Evolutionary conservation across 768 basidiomycete genomes (phyloP), one percentile per base, ranked within the genome.

Genomic region (Collybia nuda): DNA sequence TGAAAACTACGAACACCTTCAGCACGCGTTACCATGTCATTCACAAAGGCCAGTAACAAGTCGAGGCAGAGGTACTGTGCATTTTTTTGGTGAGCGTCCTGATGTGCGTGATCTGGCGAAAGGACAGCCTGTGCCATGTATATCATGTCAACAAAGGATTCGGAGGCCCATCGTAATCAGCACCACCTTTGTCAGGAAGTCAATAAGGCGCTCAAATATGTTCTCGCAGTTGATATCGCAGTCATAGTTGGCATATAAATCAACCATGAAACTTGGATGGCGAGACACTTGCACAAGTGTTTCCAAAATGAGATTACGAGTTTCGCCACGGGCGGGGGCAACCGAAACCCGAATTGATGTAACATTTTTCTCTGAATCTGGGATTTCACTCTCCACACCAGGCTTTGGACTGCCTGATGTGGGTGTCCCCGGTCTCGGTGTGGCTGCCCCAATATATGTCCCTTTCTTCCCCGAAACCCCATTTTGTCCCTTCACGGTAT

Each of bases 151-250:
- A 50, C 19, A 19, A 19, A 24, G 59, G 22, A 18, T 28, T 19
- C 48, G 29, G 11, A 44, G 19, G 38, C n/a, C 19, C 39, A 19
- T 28, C 52, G 5, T 14, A 21, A 35, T 52, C 35, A 17, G 17
- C n/a, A 40, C 75, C 58, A 93, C 93, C 76, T 90, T 88, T 6
- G 92, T 90, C 56, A 93, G 70, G 66, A 98, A 97, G 21, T 87
- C 90, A 52, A 95, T 73, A 18, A 98, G 70, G 14, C 91, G 78
- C 64, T 98, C 95, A 58, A 95, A 96, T 49, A 98, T 69, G 65
- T 98, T 96, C 72, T 98, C 97, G 66, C 92, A 93, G 62, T 98
- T 96, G 56, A 89, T 84, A 61, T 97, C 93, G 62, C 94, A 98
- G 64, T 99, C 97, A 67, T 98, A 99, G 66, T 98, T 99, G 48